Conservation (phyloP, 2,329 filamentous ascomycete genomes). For the Cryphonectria naterciae region DNA sequence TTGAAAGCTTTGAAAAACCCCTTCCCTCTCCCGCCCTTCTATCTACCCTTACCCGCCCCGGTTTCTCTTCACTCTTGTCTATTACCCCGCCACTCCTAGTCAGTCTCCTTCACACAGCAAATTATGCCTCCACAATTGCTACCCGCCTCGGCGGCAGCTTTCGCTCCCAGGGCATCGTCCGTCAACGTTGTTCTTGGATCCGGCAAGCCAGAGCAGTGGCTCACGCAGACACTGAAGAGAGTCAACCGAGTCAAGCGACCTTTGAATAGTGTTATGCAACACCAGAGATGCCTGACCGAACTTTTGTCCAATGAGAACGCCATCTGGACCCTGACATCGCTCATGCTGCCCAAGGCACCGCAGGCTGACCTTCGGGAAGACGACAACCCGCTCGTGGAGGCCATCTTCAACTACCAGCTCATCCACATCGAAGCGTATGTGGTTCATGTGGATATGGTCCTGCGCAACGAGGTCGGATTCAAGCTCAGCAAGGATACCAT, state of each 20-base stretch:
- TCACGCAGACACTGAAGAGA: conserved; percentile 94
- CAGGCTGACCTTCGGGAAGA: conserved; percentile 84
- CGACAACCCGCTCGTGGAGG: conserved; percentile 80
- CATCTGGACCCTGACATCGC: conserved; percentile 90
- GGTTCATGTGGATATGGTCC: conserved; percentile 98
- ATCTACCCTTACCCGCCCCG: conserved; percentile 22
- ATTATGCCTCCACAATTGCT: conserved; percentile 89
- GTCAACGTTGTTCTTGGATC: conserved; percentile 93
- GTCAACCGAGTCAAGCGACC: conserved; percentile 97
- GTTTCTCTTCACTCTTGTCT: conserved; percentile 25
- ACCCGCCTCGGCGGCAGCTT: conserved; percentile 93
- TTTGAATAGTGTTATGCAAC: conserved; percentile 94
- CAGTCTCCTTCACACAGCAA: conserved; percentile 25
- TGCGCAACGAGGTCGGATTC: conserved; percentile 95
- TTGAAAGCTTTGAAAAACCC: conserved; percentile 39
- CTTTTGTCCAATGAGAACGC: conserved; percentile 86
- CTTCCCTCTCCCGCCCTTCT: conserved; percentile 30
- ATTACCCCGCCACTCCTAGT: conserved; percentile 26
- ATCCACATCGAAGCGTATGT: conserved; percentile 96
- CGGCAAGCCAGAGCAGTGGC: conserved; percentile 87
- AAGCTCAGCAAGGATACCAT: conserved; percentile 96
- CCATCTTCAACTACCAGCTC: conserved; percentile 89
- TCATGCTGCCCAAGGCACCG: conserved; percentile 90
- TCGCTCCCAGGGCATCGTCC: conserved; percentile 85
- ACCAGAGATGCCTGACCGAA: conserved; percentile 93